Base-by-base conservation (phyloP, 2,329 filamentous ascomycete species). In the Colletotrichum falcatum region DNA sequence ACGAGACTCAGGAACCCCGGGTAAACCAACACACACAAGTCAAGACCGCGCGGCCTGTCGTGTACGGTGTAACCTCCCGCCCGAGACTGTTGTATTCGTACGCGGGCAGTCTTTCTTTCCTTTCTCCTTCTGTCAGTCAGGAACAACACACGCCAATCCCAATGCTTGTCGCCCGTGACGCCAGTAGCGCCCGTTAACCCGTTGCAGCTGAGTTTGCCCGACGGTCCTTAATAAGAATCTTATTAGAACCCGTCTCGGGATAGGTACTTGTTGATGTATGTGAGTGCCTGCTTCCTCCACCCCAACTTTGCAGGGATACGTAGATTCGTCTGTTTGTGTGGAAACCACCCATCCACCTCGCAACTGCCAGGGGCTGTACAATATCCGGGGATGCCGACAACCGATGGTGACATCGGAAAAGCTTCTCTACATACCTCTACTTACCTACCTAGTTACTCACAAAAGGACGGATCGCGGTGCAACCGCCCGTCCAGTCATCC, bases 201-300 rank as follows among this genome's bases (percentile, higher is more conserved):
- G 30, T n/a, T 12, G 30, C 11, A 35, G 20, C 20, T 54, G 20
- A 54, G 51, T 20, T 54, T 54, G 46, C 46, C 46, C 23, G 14
- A 23, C 23, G 46, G 23, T n/a, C 51, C 20, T 54, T n/a, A 28
- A 14, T 35, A 9, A 28, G 18, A 33, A 35, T 54, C 51, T n/a
- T n/a, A 53, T 35, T 20, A 30, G 51, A 33, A 54, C 28, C 51
- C 28, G 51, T 54, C 51, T 54, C 30, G 37, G 53, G 53, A 12
- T 55, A 33, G 53, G 20, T 55, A 33, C n/a, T 46, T n/a, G 20
- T 9, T 9, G 18, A 11, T 44, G 42, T 44, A 20, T 44, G 42
- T 18, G 28, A 2, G 30, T n/a, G 30, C 9, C 6, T n/a, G n/a
- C n/a, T n/a, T n/a, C n/a, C n/a, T n/a, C n/a, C 30, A 30, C 37